Evolutionary conservation across 768 basidiomycete genomes (phyloP), one percentile per base, ranked within the genome.

Genomic region (Hypholoma fasciculare): DNA sequence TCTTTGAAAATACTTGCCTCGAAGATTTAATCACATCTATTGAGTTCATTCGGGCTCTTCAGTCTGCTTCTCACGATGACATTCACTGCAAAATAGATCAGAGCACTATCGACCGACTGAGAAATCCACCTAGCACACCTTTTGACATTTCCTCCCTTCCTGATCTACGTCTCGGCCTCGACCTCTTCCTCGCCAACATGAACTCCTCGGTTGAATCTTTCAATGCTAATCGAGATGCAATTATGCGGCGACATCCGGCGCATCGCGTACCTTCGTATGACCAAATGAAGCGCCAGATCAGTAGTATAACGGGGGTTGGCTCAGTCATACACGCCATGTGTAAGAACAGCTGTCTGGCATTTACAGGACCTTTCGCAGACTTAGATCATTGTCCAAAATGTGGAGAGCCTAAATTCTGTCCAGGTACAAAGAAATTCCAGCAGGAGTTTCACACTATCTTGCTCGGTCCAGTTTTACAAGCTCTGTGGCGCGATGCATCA

Each of bases 241-340:
- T 58, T 30, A 7, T 52, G 1, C 30, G 40, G 3, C 62, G 65
- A 7, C 59, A 67, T 58, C 72, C 71, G 3, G 63, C 71, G 1
- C 54, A 65, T n/a, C 50, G 61, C 2, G 63, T 75, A 34, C 68
- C 71, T 9, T 71, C 71, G 1, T 69, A 63, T 37, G 49, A 75
- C 40, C 57, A 39, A 36, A 53, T 75, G 43, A 67, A 73, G 44
- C 34, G 61, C 2, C 43, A 47, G 2, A 54, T 76, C 9, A 56
- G 61, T 6, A n/a, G 65, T 5, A 47, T 76, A 8, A 77, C 67
- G 9, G 74, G 77, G 0, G 58, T 83, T 3, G 37, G 64, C 6
- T 48, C 72, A 0, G 58, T 82, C 11, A 38, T 63, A 0, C 52
- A 71, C 14, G 72, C 82, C 54, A 82, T 82, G 78, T 82, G 80